Conservation (phyloP, 495 filamentous ascomycete genomes). For the Hyaloscypha hepaticicola region DNA sequence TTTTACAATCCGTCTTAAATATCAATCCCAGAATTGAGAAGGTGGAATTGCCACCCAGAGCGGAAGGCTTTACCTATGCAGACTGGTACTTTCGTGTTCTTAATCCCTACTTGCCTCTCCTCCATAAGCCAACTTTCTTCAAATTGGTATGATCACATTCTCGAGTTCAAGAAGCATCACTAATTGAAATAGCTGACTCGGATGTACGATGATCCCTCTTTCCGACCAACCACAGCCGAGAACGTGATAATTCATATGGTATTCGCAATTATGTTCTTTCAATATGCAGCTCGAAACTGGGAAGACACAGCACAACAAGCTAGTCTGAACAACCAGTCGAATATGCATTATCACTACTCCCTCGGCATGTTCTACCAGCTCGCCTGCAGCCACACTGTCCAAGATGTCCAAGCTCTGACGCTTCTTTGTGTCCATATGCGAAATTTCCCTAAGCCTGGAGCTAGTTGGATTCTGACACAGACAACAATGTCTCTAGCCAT, state of each 20-base stretch:
- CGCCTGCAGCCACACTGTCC: conserved; percentile 53
- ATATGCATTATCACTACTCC: conserved; percentile 74
- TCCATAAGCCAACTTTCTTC: conserved; percentile 71
- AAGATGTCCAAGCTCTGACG: conserved; percentile 67
- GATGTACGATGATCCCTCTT: conserved; percentile 62
- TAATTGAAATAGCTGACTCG: conserved; percentile 48
- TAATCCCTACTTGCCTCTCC: conserved; percentile 67
- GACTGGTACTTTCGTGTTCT: conserved; percentile 72
- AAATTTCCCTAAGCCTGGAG: conserved; percentile 75
- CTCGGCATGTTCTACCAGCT: conserved; percentile 65
- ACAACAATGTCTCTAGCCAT: conserved; percentile 62
- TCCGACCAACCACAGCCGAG: conserved; percentile 59
- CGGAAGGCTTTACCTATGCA: conserved; percentile 60
- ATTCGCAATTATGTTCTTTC: conserved; percentile 73
- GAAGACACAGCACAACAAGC: conserved; percentile 50
- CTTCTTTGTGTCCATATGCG: conserved; percentile 69
- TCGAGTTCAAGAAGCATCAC: conserved; percentile 1
- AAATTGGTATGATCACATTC: conserved; percentile 52
- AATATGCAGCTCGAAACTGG: conserved; percentile 63
- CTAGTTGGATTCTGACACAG: conserved; percentile 61
- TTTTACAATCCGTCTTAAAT: conserved; percentile 59
- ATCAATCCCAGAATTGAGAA: conserved; percentile 53
- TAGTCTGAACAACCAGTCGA: conserved; percentile 58
- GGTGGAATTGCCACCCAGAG: conserved; percentile 53
- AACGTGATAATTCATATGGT: conserved; percentile 74